These are phyloP conservation scores for Alternaria solani DNA, from an alignment of 2,329 filamentous ascomycete species.

Conservation along the genomic window DNA sequence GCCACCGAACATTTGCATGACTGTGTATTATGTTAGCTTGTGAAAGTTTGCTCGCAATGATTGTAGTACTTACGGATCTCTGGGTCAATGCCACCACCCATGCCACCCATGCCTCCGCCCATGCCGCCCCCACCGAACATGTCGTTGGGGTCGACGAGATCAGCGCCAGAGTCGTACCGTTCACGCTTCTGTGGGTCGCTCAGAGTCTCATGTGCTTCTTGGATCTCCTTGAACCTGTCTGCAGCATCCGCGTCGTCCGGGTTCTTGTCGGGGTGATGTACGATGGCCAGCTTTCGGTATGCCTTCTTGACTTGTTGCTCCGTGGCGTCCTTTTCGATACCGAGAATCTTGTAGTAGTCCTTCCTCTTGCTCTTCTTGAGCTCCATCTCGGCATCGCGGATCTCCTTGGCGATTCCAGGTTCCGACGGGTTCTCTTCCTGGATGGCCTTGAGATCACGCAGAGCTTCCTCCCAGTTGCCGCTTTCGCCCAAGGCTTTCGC, in stretches of 20 bases:
- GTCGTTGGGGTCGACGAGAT: conserved; percentile 86
- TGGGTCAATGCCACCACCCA: conserved; percentile 60
- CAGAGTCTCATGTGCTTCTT: conserved; percentile 94
- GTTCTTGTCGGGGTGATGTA: conserved; percentile 98
- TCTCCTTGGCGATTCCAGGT: conserved; percentile 79
- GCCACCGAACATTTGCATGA: conserved; percentile 54
- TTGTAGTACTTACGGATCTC: conserved; percentile 41
- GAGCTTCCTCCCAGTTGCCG: conserved; percentile 90
- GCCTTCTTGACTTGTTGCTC: conserved; percentile 94
- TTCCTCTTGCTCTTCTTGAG: conserved; percentile 97
- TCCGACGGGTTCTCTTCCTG: conserved; percentile 85
- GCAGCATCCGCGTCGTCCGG: conserved; percentile 83
- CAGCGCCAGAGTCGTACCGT: conserved; percentile 90
- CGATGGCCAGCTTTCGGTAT: conserved; percentile 92
- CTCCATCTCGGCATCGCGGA: conserved; percentile 90
- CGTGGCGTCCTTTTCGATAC: conserved; percentile 82
- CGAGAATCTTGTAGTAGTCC: conserved; percentile 98
- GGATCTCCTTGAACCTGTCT: conserved; percentile 95
- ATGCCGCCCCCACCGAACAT: conserved; percentile 72
- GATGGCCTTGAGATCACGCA: conserved; percentile 87
- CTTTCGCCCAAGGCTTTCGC: conserved; percentile 87
- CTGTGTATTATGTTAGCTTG: conserved; percentile 26
- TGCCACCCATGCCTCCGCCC: conserved; percentile 52
- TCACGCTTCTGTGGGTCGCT: conserved; percentile 94
- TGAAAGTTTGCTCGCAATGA: neutral